phyloP scores from a whole-genome alignment of 805 yeast genomes.

The Pichia deserticola region DNA sequence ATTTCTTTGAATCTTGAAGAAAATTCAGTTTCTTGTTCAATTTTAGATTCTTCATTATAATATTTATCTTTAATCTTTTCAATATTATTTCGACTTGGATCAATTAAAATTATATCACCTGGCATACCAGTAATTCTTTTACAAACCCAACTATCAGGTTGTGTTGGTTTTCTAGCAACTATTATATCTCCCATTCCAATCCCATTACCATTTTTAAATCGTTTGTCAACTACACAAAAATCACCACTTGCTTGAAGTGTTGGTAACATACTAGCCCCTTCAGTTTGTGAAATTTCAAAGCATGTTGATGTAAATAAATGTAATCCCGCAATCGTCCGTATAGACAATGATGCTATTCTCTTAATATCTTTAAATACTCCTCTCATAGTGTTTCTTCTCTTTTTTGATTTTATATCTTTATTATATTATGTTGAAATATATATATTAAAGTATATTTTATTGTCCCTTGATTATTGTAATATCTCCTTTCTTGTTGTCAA shows the following conservation, averaged over 20 bases:
- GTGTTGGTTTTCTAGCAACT: slow-evolving; percentile 85
- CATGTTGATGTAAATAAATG: slow-evolving; percentile 41
- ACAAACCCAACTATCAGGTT: slow-evolving; percentile 78
- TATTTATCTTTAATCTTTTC: slow-evolving; percentile 19
- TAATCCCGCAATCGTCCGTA: slow-evolving; percentile 53
- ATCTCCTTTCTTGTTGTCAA: no score
- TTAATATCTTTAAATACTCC: slow-evolving; percentile 4
- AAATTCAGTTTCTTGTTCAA: neutral
- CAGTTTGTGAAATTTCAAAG: slow-evolving; percentile 44
- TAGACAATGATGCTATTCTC: slow-evolving; percentile 30
- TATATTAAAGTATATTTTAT: no score
- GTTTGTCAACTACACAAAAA: slow-evolving; percentile 69
- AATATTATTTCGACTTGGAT: slow-evolving; percentile 60
- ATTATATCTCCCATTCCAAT: slow-evolving; percentile 77
- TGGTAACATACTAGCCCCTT: slow-evolving; percentile 95
- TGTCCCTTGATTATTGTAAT: no score
- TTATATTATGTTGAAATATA: neutral
- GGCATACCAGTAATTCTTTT: slow-evolving; percentile 95
- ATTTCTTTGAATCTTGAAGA: slow-evolving; percentile 11
- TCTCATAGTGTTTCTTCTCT: neutral
- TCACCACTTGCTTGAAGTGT: slow-evolving; percentile 71
- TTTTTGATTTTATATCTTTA: neutral
- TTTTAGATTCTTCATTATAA: neutral
- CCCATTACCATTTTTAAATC: slow-evolving; percentile 54
- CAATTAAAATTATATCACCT: slow-evolving; percentile 76